These are phyloP conservation scores for Collybiopsis luxurians DNA, from an alignment of 768 basidiomycete genomes.

Conservation along the genomic window DNA sequence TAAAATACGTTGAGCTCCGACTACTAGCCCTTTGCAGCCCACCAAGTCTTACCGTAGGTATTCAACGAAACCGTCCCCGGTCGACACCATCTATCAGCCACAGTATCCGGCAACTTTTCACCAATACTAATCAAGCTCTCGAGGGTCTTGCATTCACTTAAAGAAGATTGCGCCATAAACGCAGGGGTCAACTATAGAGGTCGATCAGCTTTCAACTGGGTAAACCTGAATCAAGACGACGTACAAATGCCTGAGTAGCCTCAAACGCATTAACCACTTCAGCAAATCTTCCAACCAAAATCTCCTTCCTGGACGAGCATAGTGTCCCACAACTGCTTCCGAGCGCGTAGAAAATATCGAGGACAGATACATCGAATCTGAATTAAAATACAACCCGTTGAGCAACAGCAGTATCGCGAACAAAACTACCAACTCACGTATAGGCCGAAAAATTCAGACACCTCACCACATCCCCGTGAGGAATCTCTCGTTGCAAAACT, in stretches of 20 bases:
- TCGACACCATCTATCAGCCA: constrained; percentile 5
- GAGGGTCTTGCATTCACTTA: background rate
- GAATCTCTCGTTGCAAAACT: constrained; percentile 3
- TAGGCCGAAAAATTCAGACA: constrained; percentile 9
- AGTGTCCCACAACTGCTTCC: constrained; percentile 6
- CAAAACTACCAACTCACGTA: background rate
- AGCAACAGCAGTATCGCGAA: background rate
- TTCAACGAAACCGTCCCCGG: constrained; percentile 6
- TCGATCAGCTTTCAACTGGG: background rate
- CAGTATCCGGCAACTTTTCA: constrained; percentile 6
- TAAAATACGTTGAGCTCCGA: background rate
- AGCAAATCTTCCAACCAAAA: constrained; percentile 1
- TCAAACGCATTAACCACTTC: constrained; percentile 6
- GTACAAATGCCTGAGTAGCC: constrained; percentile 9
- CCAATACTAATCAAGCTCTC: constrained; percentile 9
- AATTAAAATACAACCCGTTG: background rate
- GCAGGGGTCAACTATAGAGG: constrained; percentile 7
- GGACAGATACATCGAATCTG: constrained; percentile 8
- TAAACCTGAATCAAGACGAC: background rate
- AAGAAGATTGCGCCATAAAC: constrained; percentile 7
- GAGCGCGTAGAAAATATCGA: constrained; percentile 5
- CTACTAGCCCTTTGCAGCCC: background rate
- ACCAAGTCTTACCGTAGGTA: constrained; percentile 3
- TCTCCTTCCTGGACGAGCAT: background rate
- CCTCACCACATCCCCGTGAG: background rate